Evolutionary conservation across 441 rosid genomes (phyloP), one percentile per base, ranked within the genome.

Genomic region (Aquilaria agallochum): DNA sequence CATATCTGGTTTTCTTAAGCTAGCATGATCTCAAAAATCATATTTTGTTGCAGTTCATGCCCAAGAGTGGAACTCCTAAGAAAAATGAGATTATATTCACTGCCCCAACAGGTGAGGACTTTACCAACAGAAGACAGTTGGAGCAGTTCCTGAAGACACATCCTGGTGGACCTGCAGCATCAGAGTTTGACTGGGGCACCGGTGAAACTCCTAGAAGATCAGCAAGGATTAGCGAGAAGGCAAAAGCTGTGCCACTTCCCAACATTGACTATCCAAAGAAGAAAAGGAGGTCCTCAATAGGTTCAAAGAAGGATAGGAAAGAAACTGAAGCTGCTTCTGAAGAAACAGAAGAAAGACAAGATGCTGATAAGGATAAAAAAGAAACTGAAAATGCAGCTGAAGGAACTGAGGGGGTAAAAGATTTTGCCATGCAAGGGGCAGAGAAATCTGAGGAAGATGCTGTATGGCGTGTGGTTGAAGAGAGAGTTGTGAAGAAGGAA

Each of bases 161-260:
- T 31, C 78, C 82, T 31, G 78, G 78, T 49, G 70, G 76, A 51
- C 85, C 82, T 12, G 68, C 66, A 12, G 40, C 69, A 50, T 60
- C 70, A 0, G 78, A 75, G 62, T 80, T 80, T 31, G 75, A 71
- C 55, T 80, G 85, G 85, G 73, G 78, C 57, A 73, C 78, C 14
- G 80, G 82, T 2, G 82, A 80, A 68, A 71, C 76, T 40, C 82
- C 80, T 9, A 74, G 85, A 66, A 75, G 85, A 64, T 80, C 85
- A 11, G 69, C 81, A 36, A 67, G 85, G 70, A 80, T 80, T 47
- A 75, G 75, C 33, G 78, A 71, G 72, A 80, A 71, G 65, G 70
- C 64, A 56, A 80, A 78, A 67, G 60, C 60, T 31, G 52, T 66
- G 40, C 79, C 79, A 13, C 64, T 63, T 1, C 70, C 69, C 5